Evolutionary conservation across 495 filamentous ascomycete genomes (phyloP).

Genomic region (Talaromyces ruber): DNA sequence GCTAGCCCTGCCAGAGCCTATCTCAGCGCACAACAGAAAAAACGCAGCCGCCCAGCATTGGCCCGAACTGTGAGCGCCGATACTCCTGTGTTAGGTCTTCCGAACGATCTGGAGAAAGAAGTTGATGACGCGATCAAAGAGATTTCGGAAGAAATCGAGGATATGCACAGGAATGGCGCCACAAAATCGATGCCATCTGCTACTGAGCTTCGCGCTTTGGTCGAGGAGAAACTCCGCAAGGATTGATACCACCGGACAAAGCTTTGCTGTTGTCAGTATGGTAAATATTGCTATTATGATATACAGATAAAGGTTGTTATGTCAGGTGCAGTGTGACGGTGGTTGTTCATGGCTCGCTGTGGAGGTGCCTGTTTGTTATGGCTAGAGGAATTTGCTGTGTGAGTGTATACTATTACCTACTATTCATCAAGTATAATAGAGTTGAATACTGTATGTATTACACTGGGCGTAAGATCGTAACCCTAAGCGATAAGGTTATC

Average conservation of each 20-base stretch:
- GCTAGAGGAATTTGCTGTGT: too few species aligned
- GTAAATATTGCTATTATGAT: background rate
- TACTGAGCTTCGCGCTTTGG: constrained; percentile 34
- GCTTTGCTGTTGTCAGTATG: background rate
- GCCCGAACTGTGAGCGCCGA: constrained; percentile 22
- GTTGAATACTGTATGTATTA: background rate
- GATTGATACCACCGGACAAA: background rate
- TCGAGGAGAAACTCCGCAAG: constrained; percentile 28
- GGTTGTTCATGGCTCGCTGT: background rate
- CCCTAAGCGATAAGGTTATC: background rate
- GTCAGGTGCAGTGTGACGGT: background rate
- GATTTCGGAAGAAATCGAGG: constrained; percentile 60
- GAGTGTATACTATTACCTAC: background rate
- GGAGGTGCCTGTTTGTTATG: background rate
- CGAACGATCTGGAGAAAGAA: constrained; percentile 66
- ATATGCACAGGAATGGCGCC: constrained; percentile 45
- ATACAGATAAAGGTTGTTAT: background rate
- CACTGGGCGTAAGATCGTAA: background rate
- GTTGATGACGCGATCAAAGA: constrained; percentile 73
- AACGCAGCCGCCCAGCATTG: constrained; percentile 35
- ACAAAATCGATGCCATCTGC: constrained; percentile 38
- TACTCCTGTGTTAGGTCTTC: constrained; percentile 61
- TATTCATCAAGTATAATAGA: background rate
- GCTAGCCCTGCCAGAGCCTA: constrained; percentile 62
- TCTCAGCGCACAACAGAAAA: constrained; percentile 51